Percentiles rank a stretch among this genome's conserved stretches.
Conservation (phyloP, 2,329 filamentous ascomycete species). For the Neopestalotiopsis clavispora region DNA sequence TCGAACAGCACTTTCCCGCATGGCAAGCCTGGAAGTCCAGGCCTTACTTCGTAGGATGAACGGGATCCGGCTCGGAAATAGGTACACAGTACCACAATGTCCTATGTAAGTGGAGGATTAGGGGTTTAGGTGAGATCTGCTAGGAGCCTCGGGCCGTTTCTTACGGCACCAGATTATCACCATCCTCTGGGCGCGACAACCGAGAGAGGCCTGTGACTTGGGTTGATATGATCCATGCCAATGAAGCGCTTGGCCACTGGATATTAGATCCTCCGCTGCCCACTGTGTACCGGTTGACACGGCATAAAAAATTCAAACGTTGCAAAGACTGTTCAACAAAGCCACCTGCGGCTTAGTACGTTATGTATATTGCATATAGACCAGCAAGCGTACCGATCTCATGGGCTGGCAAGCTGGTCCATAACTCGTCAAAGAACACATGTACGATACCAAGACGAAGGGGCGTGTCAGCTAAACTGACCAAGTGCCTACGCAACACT, state of each 20-base stretch:
- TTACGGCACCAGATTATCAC: neutral
- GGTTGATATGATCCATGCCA: neutral
- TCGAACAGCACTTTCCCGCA: neutral
- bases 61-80: neutral
- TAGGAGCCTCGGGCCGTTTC: conserved; percentile 1
- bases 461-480: neutral
- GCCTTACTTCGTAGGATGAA: neutral
- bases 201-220: neutral
- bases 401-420: too few species aligned
- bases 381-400: neutral
- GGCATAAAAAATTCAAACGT: neutral
- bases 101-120: neutral
- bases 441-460: neutral
- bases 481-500: neutral
- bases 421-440: neutral
- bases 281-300: neutral
- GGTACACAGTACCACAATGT: neutral
- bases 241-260: neutral
- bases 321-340: neutral
- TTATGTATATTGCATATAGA: neutral
- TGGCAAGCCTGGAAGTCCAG: neutral
- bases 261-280: neutral
- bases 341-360: neutral
- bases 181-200: conserved; percentile 3
- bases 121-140: neutral